These are phyloP conservation scores for Metroxylon sagu DNA, from an alignment of 176 grass and related monocot species.

Conservation along the genomic window DNA sequence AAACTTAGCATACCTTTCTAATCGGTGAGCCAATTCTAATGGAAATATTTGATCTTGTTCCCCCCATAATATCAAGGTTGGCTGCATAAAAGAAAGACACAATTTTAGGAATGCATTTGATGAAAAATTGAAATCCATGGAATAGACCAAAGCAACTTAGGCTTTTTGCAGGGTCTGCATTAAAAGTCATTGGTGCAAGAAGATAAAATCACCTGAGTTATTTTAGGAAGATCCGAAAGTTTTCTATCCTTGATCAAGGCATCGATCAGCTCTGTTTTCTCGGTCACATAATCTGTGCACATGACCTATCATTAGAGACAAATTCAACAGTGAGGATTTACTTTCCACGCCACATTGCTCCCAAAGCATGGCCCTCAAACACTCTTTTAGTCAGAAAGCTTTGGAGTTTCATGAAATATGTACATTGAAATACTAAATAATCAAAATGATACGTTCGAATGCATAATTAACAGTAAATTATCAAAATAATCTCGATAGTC, in stretches of 20 bases:
- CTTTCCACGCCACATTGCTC: too few relatives aligned
- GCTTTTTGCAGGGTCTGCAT: neutral
- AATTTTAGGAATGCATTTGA: neutral
- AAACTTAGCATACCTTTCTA: conserved; percentile 43
- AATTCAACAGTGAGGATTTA: neutral
- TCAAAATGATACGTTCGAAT: too few relatives aligned
- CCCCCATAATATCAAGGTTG: conserved; percentile 67
- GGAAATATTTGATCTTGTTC: conserved; percentile 83
- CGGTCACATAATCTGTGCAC: conserved; percentile 57
- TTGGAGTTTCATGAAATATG: too few relatives aligned
- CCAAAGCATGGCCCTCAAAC: too few relatives aligned
- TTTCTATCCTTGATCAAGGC: conserved; percentile 54
- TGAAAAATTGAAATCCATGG: too few relatives aligned
- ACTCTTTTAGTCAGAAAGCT: too few relatives aligned
- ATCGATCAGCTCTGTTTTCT: conserved; percentile 66
- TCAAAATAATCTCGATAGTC: too few relatives aligned
- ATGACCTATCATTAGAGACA: conserved; percentile 53
- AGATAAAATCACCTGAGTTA: conserved; percentile 46
- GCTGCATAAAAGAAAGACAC: conserved; percentile 28
- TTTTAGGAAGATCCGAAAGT: conserved; percentile 61
- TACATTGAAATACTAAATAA: too few relatives aligned
- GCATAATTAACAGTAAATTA: too few relatives aligned
- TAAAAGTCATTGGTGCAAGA: neutral
- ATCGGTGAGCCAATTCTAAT: conserved; percentile 80
- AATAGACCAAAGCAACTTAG: too few relatives aligned